Evolutionary conservation across 208 protist species (phyloP).

Genomic region (Trypanosoma congolense): DNA sequence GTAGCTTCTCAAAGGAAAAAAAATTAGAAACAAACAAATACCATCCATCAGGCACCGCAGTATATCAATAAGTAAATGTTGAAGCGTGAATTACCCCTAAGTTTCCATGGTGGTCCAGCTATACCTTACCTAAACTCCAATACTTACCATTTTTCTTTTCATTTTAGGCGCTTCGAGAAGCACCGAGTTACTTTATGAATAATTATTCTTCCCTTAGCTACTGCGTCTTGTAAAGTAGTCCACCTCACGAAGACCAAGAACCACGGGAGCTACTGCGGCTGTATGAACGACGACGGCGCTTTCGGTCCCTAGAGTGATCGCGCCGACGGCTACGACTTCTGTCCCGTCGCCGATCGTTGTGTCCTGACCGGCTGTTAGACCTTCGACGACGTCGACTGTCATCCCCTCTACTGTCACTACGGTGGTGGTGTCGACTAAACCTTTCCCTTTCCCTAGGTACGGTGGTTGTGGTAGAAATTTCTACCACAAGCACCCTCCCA

Average conservation of each 20-base stretch:
- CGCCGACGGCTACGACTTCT: conserved; percentile 15
- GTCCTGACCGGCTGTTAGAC: conserved; percentile 13
- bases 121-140: too few species aligned
- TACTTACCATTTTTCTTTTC: not conserved
- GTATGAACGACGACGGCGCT: conserved; percentile 16
- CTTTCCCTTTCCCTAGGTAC: conserved; percentile 4
- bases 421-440: conserved; percentile 10
- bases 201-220: not conserved
- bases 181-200: not conserved
- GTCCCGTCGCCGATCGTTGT: conserved; percentile 11
- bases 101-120: too few species aligned
- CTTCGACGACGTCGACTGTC: conserved; percentile 11
- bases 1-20: too few species aligned
- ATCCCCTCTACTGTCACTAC: conserved; percentile 1
- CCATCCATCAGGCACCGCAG: too few species aligned
- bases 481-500: conserved; percentile 21
- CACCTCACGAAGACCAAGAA: conserved; percentile 16
- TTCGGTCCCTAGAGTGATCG: conserved; percentile 19
- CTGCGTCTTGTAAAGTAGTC: not conserved
- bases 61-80: too few species aligned
- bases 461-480: conserved; percentile 17
- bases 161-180: not conserved
- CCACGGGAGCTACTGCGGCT: conserved; percentile 19
- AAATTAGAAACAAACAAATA: too few species aligned
- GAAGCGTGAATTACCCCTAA: too few species aligned